phyloP scores from a whole-genome alignment of 345 rosid species.

The Hevea brasiliensis region DNA sequence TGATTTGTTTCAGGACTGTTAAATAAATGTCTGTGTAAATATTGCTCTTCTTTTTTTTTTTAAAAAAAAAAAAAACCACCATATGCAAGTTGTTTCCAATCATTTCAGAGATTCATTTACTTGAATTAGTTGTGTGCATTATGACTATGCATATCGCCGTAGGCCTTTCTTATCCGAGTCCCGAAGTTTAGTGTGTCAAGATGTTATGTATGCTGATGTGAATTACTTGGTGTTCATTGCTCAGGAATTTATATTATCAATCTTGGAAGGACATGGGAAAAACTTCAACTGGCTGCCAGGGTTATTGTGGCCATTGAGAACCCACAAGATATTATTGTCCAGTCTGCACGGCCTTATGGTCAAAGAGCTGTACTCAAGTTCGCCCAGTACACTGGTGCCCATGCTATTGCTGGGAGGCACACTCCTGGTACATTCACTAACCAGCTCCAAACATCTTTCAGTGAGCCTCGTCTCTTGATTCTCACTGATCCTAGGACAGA shows the following conservation, averaged over 20 bases:
- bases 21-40: no score
- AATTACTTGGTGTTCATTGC: background rate
- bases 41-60: no score
- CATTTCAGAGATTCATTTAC: no score
- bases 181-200: background rate
- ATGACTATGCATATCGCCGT: no score
- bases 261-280: slow-evolving; percentile 93
- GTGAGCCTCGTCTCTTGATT: slow-evolving; percentile 80
- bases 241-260: slow-evolving; percentile 85
- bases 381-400: slow-evolving; percentile 85
- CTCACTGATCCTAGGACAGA: slow-evolving; percentile 96
- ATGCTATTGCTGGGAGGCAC: slow-evolving; percentile 98
- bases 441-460: slow-evolving; percentile 89
- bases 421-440: slow-evolving; percentile 99
- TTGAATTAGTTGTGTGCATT: no score
- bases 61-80: no score
- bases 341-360: slow-evolving; percentile 93
- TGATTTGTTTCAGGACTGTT: background rate
- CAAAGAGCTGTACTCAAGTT: slow-evolving; percentile 94
- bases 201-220: background rate
- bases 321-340: slow-evolving; percentile 91
- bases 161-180: no score
- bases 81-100: no score
- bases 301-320: slow-evolving; percentile 85
- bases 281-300: slow-evolving; percentile 81